Evolutionary conservation across 495 filamentous ascomycete genomes (phyloP), one percentile per base, ranked within the genome.

Genomic region (Aspergillus incahuasiensis): DNA sequence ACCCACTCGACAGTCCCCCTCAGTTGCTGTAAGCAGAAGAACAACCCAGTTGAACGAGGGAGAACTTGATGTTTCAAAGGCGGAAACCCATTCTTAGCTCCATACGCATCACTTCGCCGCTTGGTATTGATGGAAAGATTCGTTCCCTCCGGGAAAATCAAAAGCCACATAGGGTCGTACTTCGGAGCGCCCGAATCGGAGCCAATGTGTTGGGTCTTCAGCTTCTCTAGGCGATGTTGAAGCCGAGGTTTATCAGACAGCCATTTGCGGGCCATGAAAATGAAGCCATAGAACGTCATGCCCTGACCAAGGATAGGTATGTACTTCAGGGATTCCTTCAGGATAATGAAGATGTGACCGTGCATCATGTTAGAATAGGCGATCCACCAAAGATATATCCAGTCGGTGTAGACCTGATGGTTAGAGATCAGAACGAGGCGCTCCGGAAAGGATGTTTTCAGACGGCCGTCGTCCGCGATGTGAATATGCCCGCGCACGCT

Each of bases 361-460:
- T 88, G 85, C 82, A 84, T 87, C 21, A 60, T 57, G 52, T 80
- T 79, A 2, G 84, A 81, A 59, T 87, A 88, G 12, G 82, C 78
- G 38, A 83, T 69, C 85, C 85, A 88, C 85, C 85, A 88, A 1
- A 88, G 74, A 62, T 88, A 88, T 8, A 87, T 70, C 85, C 85
- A 88, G 52, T 88, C 85, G 8, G 83, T 86, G 65, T 88, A 88
- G 11, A 88, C 80, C 63, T 86, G 83, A 59, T 88, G 85, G 48
- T 88, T 88, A 11, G 85, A 74, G 48, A 88, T 83, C 65, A 88
- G 52, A 44, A 88, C 76, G 50, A 85, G 60, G 18, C 85, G 75
- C 64, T 86, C 79, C 6, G 82, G 80, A 53, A 88, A 86, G 32
- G 74, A 56, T 16, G 79, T 79, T 59, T 76, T 72, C 30, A 88